Conservation (phyloP, 2,329 filamentous ascomycete species). For the Acephala macrosclerotiorum region DNA sequence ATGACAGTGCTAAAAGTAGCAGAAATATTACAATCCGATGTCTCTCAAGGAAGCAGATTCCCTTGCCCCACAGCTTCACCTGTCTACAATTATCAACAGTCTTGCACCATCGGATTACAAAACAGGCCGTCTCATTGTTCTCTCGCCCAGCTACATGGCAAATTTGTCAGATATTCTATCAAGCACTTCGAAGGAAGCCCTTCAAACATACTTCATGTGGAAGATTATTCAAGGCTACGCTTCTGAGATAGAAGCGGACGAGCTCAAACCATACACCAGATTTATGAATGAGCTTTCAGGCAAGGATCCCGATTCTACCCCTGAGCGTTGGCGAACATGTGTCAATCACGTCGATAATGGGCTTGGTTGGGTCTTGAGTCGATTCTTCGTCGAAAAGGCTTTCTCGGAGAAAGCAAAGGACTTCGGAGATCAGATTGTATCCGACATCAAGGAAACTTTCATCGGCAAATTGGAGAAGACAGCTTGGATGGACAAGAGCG, state of each 20-base stretch:
- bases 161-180: constrained; percentile 63
- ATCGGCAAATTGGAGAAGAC: constrained; percentile 64
- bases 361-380: constrained; percentile 72
- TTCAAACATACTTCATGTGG: constrained; percentile 71
- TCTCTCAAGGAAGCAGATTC: constrained; percentile 61
- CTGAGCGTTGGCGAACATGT: constrained; percentile 73
- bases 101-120: constrained; percentile 60
- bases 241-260: constrained; percentile 62
- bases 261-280: constrained; percentile 63
- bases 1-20: constrained; percentile 25
- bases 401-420: constrained; percentile 72
- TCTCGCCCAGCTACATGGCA: constrained; percentile 66
- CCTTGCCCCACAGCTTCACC: constrained; percentile 62
- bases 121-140: constrained; percentile 62
- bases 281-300: constrained; percentile 69
- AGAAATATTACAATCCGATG: constrained; percentile 72
- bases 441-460: constrained; percentile 73
- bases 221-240: constrained; percentile 64
- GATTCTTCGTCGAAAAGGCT: constrained; percentile 73
- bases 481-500: constrained; percentile 70
- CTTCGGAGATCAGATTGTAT: constrained; percentile 73
- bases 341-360: constrained; percentile 63
- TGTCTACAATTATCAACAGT: constrained; percentile 58
- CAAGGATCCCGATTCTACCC: constrained; percentile 65
- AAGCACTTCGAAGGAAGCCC: constrained; percentile 58